Base-by-base conservation (phyloP, 1,139 yeast species). In the Geotrichum histeridarum region DNA sequence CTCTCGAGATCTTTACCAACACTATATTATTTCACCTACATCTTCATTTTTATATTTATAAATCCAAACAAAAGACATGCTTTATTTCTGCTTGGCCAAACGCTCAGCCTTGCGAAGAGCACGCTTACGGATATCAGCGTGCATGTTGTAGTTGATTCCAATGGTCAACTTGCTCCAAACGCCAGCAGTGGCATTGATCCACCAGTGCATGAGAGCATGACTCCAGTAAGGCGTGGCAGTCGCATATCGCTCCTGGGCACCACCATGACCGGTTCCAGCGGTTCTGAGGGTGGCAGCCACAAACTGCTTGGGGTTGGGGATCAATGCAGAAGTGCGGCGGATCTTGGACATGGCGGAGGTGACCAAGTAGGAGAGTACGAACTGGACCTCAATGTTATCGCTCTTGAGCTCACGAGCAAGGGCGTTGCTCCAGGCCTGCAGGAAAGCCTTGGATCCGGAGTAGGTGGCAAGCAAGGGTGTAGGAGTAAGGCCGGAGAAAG, bases 321-420 rank as follows among this genome's bases (percentile, higher is more conserved):
- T 87, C 64, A 83, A 64, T 42, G 77, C 69, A 31, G 95, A 84
- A 11, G 95, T 67, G 64, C 85, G 82, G 70, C 84, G 84, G 66
- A 93, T 81, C 77, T 93, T 94, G 53, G 98, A 91, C 98, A 93
- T 90, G 59, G 95, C 88, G 37, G 96, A 86, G 4, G 97, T 86
- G 50, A 93, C 98, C 66, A 93, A 78, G 71, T 93, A 93, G n/a
- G 97, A 88, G 52, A 91, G 72, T 39, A 88, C 83, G 49, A 89
- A 73, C 71, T 91, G 93, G 56, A 89, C 97, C 65, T 93, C 99
- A 60, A 93, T 78, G 18, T 83, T 80, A 53, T 80, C 72, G 0
- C 80, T 71, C 48, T 77, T 73, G 64, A 93, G 77, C 71, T 93
- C 99, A 22, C 91, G 88, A n/a, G 96, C 85, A 61, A 93, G 77